Conservation (phyloP, 441 rosid genomes). For the Euphorbia corollata region DNA sequence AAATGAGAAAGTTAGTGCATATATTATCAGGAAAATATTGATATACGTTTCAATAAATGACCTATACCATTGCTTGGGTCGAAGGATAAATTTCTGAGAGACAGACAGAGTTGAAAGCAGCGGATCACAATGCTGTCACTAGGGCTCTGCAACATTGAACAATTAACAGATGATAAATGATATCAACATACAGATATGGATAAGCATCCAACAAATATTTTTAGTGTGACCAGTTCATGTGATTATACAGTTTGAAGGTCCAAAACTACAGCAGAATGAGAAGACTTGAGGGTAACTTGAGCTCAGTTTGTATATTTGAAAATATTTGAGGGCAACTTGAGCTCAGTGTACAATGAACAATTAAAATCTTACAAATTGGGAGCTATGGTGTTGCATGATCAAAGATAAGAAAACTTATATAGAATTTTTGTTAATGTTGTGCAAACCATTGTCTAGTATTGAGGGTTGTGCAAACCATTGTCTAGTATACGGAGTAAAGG, state of each 20-base stretch:
- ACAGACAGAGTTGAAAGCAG: slow-evolving; percentile 80
- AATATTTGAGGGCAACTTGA: no score
- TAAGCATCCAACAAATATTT: not conserved
- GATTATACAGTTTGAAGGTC: not conserved
- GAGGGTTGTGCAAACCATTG: not conserved
- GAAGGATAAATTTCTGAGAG: slow-evolving; percentile 51
- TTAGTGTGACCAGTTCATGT: not conserved
- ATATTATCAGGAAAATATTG: slow-evolving; percentile 6
- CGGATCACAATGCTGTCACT: slow-evolving; percentile 51
- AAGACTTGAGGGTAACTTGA: no score
- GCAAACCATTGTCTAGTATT: no score
- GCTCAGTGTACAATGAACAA: no score
- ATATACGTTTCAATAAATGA: slow-evolving; percentile 21
- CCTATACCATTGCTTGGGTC: slow-evolving; percentile 53
- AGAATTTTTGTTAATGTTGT: no score
- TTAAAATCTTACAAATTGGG: not conserved
- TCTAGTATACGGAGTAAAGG: not conserved
- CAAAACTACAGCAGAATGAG: no score
- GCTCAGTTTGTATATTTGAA: no score
- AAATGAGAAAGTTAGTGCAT: slow-evolving; percentile 11
- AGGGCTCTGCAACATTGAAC: slow-evolving; percentile 47
- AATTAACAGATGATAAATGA: not conserved
- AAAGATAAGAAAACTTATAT: not conserved
- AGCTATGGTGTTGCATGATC: not conserved
- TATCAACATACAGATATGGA: not conserved